Evolutionary conservation across 345 rosid genomes (phyloP), one percentile per base, ranked within the genome.

Genomic region (Moringa oleifera): DNA sequence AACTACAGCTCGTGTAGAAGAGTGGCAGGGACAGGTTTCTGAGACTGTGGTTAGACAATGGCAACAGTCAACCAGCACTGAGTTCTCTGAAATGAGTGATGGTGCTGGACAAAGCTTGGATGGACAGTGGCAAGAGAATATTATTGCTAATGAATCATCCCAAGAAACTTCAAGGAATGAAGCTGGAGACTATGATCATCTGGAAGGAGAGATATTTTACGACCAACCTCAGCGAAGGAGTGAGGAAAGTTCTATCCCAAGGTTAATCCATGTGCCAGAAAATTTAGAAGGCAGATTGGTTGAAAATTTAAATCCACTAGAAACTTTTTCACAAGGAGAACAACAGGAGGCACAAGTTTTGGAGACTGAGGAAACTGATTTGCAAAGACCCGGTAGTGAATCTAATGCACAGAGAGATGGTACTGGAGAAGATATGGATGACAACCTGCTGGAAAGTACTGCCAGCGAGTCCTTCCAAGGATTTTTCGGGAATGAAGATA

Each of bases 11-110:
- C 51, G 50, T 55, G 75, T 72, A 51, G 85, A 72, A 73, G 81
- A 73, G 24, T 70, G 72, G 75, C 75, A 71, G 55, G 84, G 75
- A 61, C 84, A 61, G 55, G 75, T 71, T 64, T 56, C 83, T 66
- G 83, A 71, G 74, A 64, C 41, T 76, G 69, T 65, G 63, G 68
- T 49, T n/a, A 66, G 82, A 55, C 79, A 71, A 52, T 51, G 69
- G 74, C 78, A 52, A 69, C 68, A 57, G 64, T 62, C 69, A 0
- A 68, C 68, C 10, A 58, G 57, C 66, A 51, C 31, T 59, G 79
- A 75, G 17, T 33, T 72, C 58, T 66, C 62, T 60, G 81, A 71
- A 59, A 64, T 79, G 54, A 68, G 77, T 51, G 63, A 74, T 70
- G 57, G 57, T 71, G 56, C 20, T 53, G 81, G 71, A 62, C 81